A percentile compares a stretch with the other conserved stretches of the same genome.
These are phyloP conservation scores for Monosporozyma solicola DNA, from an alignment of 805 yeast genomes.

Conservation along the genomic window DNA sequence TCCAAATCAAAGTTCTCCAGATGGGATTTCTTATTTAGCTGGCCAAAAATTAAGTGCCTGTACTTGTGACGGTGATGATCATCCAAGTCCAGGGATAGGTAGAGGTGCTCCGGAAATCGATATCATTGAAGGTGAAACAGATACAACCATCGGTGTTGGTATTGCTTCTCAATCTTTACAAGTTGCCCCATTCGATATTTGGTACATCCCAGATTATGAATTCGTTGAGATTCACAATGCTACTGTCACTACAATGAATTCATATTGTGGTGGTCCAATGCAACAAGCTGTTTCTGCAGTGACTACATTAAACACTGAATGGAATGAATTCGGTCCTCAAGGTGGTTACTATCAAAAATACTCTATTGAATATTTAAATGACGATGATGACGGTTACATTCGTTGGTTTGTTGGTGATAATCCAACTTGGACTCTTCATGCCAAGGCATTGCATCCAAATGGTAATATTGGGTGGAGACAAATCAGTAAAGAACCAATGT, in stretches of 20 bases:
- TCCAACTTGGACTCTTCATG: constrained; percentile 66
- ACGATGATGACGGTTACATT: constrained; percentile 61
- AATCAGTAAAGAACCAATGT: constrained; percentile 88
- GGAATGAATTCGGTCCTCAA: constrained; percentile 65
- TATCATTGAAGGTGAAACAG: constrained; percentile 76
- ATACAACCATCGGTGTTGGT: constrained; percentile 46
- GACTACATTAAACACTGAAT: constrained; percentile 65
- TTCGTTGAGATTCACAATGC: constrained; percentile 64
- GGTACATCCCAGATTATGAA: constrained; percentile 88
- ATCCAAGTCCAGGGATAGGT: constrained; percentile 81
- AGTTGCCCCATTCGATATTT: constrained; percentile 87
- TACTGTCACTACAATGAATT: constrained; percentile 72
- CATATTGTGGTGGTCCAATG: constrained; percentile 85
- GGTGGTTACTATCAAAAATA: constrained; percentile 55
- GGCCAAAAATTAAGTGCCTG: constrained; percentile 76
- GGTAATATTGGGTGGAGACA: constrained; percentile 84
- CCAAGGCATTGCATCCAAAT: constrained; percentile 74
- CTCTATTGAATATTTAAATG: constrained; percentile 72
- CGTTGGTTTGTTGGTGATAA: constrained; percentile 80
- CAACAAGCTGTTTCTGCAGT: constrained; percentile 88
- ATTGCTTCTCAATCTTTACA: constrained; percentile 89
- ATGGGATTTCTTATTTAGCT: constrained; percentile 78
- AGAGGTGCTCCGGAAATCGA: constrained; percentile 97
- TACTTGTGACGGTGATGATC: constrained; percentile 74
- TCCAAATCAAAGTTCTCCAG: constrained; percentile 82